Conservation (phyloP, 352 stramenopile genomes). For the Blastocystis sp. region DNA sequence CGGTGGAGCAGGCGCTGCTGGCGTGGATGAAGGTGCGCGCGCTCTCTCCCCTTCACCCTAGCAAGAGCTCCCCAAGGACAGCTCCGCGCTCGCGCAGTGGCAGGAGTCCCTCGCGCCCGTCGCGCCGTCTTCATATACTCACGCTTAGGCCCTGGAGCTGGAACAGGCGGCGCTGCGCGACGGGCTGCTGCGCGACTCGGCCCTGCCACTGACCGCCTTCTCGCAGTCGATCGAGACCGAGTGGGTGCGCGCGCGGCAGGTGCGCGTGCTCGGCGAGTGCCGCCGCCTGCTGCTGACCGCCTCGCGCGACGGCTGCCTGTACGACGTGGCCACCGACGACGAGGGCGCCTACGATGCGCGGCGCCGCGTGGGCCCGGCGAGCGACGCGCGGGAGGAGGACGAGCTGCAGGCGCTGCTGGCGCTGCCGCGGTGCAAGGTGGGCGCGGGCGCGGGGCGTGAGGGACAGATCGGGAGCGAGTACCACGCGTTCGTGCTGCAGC, state of each 20-base stretch:
- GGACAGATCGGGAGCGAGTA: not conserved
- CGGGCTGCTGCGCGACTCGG: not conserved
- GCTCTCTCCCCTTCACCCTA: not conserved
- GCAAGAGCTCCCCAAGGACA: constrained; percentile 13
- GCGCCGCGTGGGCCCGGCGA: not conserved
- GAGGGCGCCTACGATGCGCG: not conserved
- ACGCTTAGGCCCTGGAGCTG: constrained; percentile 13
- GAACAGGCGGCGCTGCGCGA: not conserved
- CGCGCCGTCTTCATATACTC: not conserved
- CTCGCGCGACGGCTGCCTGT: not conserved
- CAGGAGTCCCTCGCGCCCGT: constrained; percentile 1
- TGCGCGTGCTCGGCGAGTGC: not conserved
- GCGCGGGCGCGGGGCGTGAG: not conserved
- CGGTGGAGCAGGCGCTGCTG: constrained; percentile 2
- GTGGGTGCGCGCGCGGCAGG: not conserved
- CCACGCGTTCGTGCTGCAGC: not conserved
- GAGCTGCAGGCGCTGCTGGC: not conserved
- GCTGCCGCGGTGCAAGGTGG: not conserved
- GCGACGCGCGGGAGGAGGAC: not conserved
- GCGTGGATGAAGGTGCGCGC: not conserved
- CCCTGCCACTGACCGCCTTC: not conserved
- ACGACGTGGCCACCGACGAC: not conserved
- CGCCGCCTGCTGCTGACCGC: not conserved
- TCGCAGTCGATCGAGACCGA: not conserved
- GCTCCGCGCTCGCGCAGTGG: not conserved